Evolutionary conservation across 768 basidiomycete genomes (phyloP), one percentile per base, ranked within the genome.

Genomic region (Suillus discolor): DNA sequence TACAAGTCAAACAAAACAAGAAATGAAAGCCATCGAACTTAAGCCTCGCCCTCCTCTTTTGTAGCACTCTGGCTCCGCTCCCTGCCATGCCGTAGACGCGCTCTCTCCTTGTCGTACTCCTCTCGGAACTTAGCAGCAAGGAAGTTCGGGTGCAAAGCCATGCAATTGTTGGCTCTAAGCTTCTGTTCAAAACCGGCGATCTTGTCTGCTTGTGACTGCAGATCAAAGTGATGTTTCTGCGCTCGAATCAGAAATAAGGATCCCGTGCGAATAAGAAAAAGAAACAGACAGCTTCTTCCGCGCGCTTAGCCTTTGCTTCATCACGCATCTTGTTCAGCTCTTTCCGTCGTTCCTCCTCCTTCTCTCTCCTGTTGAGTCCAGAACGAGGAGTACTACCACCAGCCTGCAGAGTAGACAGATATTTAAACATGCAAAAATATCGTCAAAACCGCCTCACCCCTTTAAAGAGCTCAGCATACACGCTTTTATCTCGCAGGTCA

Each of bases 241-340:
- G 44, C 18, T 6, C 47, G 61, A 12, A 65, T 74, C 61, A 77
- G 49, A 36, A 60, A 63, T 54, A 38, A 66, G 9, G 23, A 55
- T 36, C 25, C 6, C 0, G 18, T 15, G 25, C 4, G 45, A 41
- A 65, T 20, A 47, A 38, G n/a, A 13, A 15, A 25, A 31, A 25
- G 12, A 51, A 42, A 72, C 85, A 69, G 57, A 90, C 90, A 57
- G 82, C 81, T 68, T 90, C 89, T 49, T 79, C 76, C 23, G 77
- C 77, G 12, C 87, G 82, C 68, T 84, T 89, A 1, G 82, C 83
- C 67, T 83, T 82, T 20, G 87, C 88, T 45, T 91, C 91, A 45
- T 92, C 88, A 63, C 89, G 83, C 87, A 90, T 85, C 71, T 80
- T 85, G 71, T 88, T 82, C 70, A 92, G 70, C 65, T 93, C 89